These are phyloP conservation scores for Nicotiana obtusifolia DNA, from an alignment of 257 asterid genomes.

Conservation along the genomic window DNA sequence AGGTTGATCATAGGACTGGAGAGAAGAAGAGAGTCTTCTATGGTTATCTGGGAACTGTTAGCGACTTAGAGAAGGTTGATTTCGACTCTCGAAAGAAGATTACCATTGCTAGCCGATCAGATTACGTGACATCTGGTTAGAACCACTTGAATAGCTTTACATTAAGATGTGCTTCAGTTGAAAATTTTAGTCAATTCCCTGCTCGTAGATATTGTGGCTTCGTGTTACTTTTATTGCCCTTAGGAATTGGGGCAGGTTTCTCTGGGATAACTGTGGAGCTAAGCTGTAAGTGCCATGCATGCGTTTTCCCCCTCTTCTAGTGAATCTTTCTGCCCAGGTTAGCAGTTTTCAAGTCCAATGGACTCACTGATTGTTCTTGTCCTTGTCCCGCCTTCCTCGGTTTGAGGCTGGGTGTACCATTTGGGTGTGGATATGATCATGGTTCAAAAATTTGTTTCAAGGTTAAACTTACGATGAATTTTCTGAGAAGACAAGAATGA, in stretches of 20 bases:
- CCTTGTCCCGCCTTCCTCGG: neutral
- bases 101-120: constrained; percentile 56
- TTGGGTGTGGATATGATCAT: neutral
- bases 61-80: constrained; percentile 72
- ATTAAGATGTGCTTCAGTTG: neutral
- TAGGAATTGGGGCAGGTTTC: neutral
- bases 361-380: neutral
- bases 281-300: neutral
- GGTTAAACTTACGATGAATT: neutral
- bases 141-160: neutral
- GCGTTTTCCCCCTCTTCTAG: neutral
- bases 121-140: constrained; percentile 31
- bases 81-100: constrained; percentile 73
- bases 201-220: neutral
- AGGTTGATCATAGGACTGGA: constrained; percentile 50
- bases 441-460: neutral
- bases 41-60: constrained; percentile 73
- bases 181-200: neutral
- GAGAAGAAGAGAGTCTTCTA: constrained; percentile 62
- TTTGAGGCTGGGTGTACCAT: neutral
- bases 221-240: neutral
- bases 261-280: neutral
- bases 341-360: neutral
- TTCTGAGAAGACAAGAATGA: neutral
- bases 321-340: neutral